phyloP scores from a whole-genome alignment of 768 basidiomycete genomes.

The Termitomyces sp. region DNA sequence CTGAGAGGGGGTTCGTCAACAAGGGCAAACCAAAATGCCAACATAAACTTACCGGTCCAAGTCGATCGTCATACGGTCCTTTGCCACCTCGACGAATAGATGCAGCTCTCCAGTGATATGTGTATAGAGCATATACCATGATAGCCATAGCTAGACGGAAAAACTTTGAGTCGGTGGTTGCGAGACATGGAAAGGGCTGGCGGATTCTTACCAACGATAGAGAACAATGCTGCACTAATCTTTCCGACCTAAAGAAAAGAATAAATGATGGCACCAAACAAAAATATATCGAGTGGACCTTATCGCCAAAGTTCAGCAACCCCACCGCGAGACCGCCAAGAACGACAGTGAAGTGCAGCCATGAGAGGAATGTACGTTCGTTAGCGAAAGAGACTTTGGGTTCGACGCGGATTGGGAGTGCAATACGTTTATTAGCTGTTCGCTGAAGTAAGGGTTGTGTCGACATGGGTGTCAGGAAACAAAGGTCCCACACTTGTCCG shows the following conservation, averaged over 20 bases:
- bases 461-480: slow-evolving; percentile 58
- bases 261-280: background rate
- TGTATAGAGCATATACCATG: slow-evolving; percentile 93
- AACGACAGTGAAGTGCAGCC: slow-evolving; percentile 98
- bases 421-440: slow-evolving; percentile 91
- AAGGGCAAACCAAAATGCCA: background rate
- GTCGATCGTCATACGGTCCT: slow-evolving; percentile 93
- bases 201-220: slow-evolving; percentile 63
- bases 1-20: slow-evolving; percentile 28
- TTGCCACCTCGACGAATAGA: slow-evolving; percentile 88
- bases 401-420: slow-evolving; percentile 91
- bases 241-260: slow-evolving; percentile 67
- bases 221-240: slow-evolving; percentile 96
- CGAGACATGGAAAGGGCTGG: slow-evolving; percentile 3
- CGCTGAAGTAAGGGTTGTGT: slow-evolving; percentile 97
- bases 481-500: background rate
- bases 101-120: slow-evolving; percentile 94
- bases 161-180: background rate
- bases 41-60: slow-evolving; percentile 76
- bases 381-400: slow-evolving; percentile 95
- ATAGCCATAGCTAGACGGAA: slow-evolving; percentile 84
- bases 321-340: slow-evolving; percentile 95
- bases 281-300: slow-evolving; percentile 40
- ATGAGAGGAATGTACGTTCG: slow-evolving; percentile 94
- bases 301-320: slow-evolving; percentile 96